A percentile compares a stretch with the other conserved stretches of the same genome.
Evolutionary conservation across 305 asterid genomes (phyloP).

Genomic region (Vinca major): DNA sequence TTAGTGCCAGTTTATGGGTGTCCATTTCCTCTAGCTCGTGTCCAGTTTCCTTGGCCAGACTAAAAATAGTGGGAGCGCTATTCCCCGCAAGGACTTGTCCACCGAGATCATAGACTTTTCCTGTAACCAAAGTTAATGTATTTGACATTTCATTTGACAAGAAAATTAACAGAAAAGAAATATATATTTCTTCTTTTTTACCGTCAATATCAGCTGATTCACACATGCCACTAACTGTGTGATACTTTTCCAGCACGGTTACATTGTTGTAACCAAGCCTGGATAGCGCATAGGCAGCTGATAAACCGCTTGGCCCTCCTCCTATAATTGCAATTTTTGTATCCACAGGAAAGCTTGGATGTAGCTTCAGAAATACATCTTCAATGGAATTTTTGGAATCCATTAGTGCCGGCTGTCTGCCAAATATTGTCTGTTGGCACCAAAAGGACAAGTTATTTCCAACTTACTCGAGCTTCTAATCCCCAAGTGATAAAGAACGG

Average conservation of each 20-base stretch:
- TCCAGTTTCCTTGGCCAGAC: slow-evolving; percentile 61
- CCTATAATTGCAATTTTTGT: slow-evolving; percentile 63
- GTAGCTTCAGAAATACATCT: slow-evolving; percentile 51
- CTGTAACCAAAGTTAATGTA: slow-evolving; percentile 25
- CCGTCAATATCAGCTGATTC: slow-evolving; percentile 75
- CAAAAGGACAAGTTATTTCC: not conserved
- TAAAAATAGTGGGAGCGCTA: slow-evolving; percentile 74
- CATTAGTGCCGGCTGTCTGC: slow-evolving; percentile 20
- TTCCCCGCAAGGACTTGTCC: slow-evolving; percentile 93
- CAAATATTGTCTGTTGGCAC: slow-evolving; percentile 1
- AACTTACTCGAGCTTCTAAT: not conserved
- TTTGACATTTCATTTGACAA: not conserved
- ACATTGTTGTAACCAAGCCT: slow-evolving; percentile 65
- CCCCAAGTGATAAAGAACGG: not conserved
- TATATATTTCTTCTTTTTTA: slow-evolving; percentile 13
- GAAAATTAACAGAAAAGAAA: not conserved
- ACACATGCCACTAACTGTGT: slow-evolving; percentile 79
- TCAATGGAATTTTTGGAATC: slow-evolving; percentile 42
- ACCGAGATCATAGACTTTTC: slow-evolving; percentile 73
- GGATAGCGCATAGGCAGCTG: slow-evolving; percentile 67
- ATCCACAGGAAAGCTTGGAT: slow-evolving; percentile 51
- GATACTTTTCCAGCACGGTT: slow-evolving; percentile 65
- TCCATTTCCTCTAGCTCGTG: slow-evolving; percentile 68
- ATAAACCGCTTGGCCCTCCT: slow-evolving; percentile 87
- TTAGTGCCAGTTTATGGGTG: slow-evolving; percentile 58